Evolutionary conservation across 164 flowering plant species (phyloP).

Genomic region (Buxus sempervirens): DNA sequence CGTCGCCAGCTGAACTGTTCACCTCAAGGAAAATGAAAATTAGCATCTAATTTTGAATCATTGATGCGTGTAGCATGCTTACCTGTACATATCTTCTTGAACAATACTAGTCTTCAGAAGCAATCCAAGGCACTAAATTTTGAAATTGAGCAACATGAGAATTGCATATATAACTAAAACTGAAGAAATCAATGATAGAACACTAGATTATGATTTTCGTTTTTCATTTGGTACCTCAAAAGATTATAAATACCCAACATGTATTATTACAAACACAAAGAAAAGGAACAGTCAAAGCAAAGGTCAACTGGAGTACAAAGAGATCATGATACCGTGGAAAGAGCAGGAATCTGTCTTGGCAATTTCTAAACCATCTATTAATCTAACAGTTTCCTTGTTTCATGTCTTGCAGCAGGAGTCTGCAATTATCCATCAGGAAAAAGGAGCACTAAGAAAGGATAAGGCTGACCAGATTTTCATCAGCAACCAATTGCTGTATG

Average conservation of each 20-base stretch:
- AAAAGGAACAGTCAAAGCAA: not conserved
- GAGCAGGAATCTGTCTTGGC: no score
- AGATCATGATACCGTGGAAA: slow-evolving; percentile 63
- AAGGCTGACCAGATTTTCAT: no score
- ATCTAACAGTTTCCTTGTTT: no score
- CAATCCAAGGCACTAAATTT: slow-evolving; percentile 44
- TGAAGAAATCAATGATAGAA: slow-evolving; percentile 25
- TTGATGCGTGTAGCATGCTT: slow-evolving; percentile 34
- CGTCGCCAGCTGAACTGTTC: slow-evolving; percentile 79
- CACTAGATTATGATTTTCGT: slow-evolving; percentile 20
- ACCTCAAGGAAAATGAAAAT: slow-evolving; percentile 74
- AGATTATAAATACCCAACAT: slow-evolving; percentile 21
- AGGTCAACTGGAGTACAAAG: slow-evolving; percentile 27
- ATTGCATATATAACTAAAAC: slow-evolving; percentile 41
- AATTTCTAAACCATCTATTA: no score
- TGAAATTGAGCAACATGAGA: slow-evolving; percentile 39
- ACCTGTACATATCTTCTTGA: slow-evolving; percentile 62
- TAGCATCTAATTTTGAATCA: slow-evolving; percentile 38
- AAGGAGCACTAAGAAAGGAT: no score
- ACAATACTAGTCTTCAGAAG: slow-evolving; percentile 38
- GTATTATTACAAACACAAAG: slow-evolving; percentile 19
- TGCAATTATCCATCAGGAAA: no score
- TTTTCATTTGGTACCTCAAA: slow-evolving; percentile 25
- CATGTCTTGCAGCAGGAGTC: no score
- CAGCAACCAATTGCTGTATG: no score